Conservation (phyloP, 2,329 filamentous ascomycete species). For the Fusarium graminum region DNA sequence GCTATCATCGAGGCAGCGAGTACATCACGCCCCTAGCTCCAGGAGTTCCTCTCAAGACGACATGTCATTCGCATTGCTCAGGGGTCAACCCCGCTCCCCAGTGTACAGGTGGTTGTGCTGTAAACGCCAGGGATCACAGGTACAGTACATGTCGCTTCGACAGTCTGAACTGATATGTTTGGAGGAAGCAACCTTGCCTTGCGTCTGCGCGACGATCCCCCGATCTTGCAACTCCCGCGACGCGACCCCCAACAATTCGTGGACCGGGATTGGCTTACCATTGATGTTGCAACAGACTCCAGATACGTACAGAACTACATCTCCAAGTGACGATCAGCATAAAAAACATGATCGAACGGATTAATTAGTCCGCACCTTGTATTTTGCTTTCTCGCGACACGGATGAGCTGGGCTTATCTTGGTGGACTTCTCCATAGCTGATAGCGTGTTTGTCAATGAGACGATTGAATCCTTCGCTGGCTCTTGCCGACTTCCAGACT, state of each 20-base stretch:
- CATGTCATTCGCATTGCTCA: constrained; percentile 1
- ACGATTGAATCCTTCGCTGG: constrained; percentile 3
- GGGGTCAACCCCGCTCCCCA: constrained; percentile 27
- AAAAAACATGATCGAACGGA: constrained; percentile 23
- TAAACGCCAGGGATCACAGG: constrained; percentile 40
- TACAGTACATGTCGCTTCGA: constrained; percentile 41
- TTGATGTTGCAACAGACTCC: constrained; percentile 18
- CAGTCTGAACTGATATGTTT: constrained; percentile 32
- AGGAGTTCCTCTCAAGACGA: constrained; percentile 18
- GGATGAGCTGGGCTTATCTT: constrained; percentile 3
- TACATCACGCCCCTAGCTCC: constrained; percentile 21
- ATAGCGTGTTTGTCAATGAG: background rate
- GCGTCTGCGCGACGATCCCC: constrained; percentile 43
- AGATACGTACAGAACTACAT: constrained; percentile 25
- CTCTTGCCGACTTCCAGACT: constrained; percentile 27
- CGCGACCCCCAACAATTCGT: constrained; percentile 10
- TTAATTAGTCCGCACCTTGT: constrained; percentile 21
- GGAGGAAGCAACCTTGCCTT: constrained; percentile 37
- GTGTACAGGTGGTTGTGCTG: constrained; percentile 26
- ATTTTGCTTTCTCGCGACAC: constrained; percentile 17
- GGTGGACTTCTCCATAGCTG: background rate
- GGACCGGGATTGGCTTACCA: constrained; percentile 33
- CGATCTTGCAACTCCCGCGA: constrained; percentile 45
- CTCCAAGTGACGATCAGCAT: constrained; percentile 28
- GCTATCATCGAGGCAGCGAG: background rate